These are phyloP conservation scores for Cynanchum wilfordii DNA, from an alignment of 257 asterid species.

Conservation along the genomic window DNA sequence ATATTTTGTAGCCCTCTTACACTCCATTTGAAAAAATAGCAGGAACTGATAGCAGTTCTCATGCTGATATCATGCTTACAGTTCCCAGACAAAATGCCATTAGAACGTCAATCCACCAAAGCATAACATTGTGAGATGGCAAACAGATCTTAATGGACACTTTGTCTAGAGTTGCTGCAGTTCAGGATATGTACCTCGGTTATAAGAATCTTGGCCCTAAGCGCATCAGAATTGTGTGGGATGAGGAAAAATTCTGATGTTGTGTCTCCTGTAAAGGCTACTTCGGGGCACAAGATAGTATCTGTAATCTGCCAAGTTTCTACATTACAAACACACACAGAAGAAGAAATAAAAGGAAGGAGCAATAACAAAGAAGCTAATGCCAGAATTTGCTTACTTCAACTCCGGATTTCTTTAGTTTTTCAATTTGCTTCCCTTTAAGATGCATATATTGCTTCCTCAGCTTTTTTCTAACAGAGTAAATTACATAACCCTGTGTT, in stretches of 20 bases:
- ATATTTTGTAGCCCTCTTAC: not conserved
- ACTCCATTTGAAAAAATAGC: not conserved
- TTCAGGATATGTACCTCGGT: slow-evolving; percentile 56
- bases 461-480: slow-evolving; percentile 84
- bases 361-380: not conserved
- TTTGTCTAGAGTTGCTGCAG: not conserved
- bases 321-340: not conserved
- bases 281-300: slow-evolving; percentile 83
- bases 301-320: slow-evolving; percentile 64
- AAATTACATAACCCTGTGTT: slow-evolving; percentile 88
- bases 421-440: slow-evolving; percentile 88
- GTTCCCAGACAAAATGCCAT: not conserved
- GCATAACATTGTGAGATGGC: not conserved
- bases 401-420: slow-evolving; percentile 88
- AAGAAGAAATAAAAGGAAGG: not conserved
- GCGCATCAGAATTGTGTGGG: slow-evolving; percentile 89
- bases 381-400: slow-evolving; percentile 41
- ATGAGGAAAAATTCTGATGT: slow-evolving; percentile 67
- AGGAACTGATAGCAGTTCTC: not conserved
- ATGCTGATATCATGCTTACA: not conserved
- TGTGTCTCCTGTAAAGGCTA: slow-evolving; percentile 97
- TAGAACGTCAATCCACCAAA: not conserved
- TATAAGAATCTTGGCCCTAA: slow-evolving; percentile 90
- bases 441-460: slow-evolving; percentile 82
- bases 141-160: not conserved